phyloP scores from a whole-genome alignment of 352 stramenopile species.

The Phytophthora europaea region DNA sequence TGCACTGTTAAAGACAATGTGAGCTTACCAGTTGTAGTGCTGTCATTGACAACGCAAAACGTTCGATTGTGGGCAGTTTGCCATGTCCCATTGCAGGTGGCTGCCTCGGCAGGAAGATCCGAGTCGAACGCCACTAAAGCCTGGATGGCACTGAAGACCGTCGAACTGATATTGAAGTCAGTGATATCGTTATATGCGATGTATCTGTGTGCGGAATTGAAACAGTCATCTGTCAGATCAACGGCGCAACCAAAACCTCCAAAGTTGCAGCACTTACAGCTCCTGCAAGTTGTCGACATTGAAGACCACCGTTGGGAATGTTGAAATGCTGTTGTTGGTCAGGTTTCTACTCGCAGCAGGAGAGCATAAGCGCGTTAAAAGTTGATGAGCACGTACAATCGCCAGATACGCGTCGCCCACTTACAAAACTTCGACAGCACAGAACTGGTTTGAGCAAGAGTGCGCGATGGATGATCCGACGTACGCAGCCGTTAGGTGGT shows the following conservation, averaged over 20 bases:
- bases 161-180: slow-evolving; percentile 45
- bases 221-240: background rate
- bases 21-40: slow-evolving; percentile 22
- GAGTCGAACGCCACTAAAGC: slow-evolving; percentile 34
- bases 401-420: slow-evolving; percentile 1
- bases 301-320: slow-evolving; percentile 43
- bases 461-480: slow-evolving; percentile 36
- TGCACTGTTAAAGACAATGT: background rate
- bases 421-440: slow-evolving; percentile 45
- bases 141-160: slow-evolving; percentile 38
- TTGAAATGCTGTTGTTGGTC: slow-evolving; percentile 44
- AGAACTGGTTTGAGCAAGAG: slow-evolving; percentile 40
- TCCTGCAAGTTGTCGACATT: slow-evolving; percentile 45
- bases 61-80: slow-evolving; percentile 36
- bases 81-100: slow-evolving; percentile 42
- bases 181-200: slow-evolving; percentile 40
- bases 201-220: slow-evolving; percentile 11
- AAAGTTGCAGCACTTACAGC: slow-evolving; percentile 23
- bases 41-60: slow-evolving; percentile 35
- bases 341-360: slow-evolving; percentile 30
- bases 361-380: background rate
- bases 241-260: background rate
- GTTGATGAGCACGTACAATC: background rate
- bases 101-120: slow-evolving; percentile 21
- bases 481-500: slow-evolving; percentile 47